Base-by-base conservation (phyloP, 2,329 filamentous ascomycete genomes). In the Fusarium oxysporum region DNA sequence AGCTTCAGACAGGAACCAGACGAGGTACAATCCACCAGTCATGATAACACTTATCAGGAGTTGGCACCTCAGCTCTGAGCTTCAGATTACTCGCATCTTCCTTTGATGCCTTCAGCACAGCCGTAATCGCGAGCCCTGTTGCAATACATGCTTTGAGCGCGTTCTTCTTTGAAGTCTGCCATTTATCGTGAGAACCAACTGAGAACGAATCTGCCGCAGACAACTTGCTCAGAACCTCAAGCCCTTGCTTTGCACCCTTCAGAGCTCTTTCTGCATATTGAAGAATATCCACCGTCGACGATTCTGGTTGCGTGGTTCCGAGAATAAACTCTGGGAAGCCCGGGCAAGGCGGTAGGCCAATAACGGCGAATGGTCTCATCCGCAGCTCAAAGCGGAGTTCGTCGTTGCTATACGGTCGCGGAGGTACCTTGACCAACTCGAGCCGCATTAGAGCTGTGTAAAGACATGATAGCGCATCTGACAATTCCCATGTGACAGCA, bases 361-460 rank as follows among this genome's bases (percentile, higher is more conserved):
- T 88, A 12, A 84, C 80, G 2, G 92, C 85, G 77, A 97, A 97
- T 0, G 94, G 93, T 77, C 92, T 93, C 93, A 97, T 96, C 65
- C 95, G 92, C 14, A 97, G 83, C 73, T 96, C 92, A 80, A 96
- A 95, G 17, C 94, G 90, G 8, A 95, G 83, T 37, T 86, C 82
- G 64, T 92, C 88, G 21, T 88, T 89, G 63, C 91, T 89, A 79
- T 95, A 97, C 0, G 92, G 91, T 3, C 89, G 84, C 1, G 81
- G 80, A 9, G 86, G 88, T 1, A 82, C 64, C 56, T 85, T 82
- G 74, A 94, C 73, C 68, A 91, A 78, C 32, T 81, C 76, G 11
- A 92, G 85, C 13, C 92, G 91, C 33, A 85, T 80, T 3, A 96
- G 84, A 2, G 91, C 85, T 1, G 88, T 88, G 81, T 95, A 96